Evolutionary conservation across 2,329 filamentous ascomycete genomes (phyloP).

Genomic region (Beauveria sp.): DNA sequence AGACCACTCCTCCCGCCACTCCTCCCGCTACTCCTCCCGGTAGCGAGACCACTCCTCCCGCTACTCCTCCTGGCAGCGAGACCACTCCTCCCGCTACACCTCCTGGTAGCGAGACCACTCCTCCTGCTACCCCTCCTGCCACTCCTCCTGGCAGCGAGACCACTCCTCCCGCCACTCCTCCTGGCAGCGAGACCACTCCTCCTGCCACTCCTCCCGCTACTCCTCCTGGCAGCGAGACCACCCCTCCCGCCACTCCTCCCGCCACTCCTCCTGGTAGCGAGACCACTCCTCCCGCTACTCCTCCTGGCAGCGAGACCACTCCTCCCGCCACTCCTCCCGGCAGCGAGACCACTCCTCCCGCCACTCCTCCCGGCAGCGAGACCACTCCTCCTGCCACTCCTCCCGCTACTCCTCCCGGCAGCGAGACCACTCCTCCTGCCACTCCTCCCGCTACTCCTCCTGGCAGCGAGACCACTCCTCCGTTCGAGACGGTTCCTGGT

Average conservation of each 20-base stretch:
- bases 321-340: conserved; percentile 6
- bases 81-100: background rate
- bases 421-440: too few species aligned
- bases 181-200: background rate
- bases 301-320: too few species aligned
- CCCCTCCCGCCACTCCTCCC: too few species aligned
- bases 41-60: conserved; percentile 8
- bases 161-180: background rate
- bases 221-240: background rate
- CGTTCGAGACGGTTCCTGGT: too few species aligned
- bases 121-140: background rate
- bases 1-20: too few species aligned
- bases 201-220: conserved; percentile 14
- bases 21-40: conserved; percentile 5
- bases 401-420: too few species aligned
- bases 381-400: background rate
- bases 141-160: background rate
- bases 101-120: background rate
- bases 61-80: too few species aligned
- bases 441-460: too few species aligned
- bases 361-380: background rate
- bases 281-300: too few species aligned
- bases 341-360: conserved; percentile 13
- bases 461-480: too few species aligned
- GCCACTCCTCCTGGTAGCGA: too few species aligned